These are phyloP conservation scores for Puya raimondii DNA, from an alignment of 176 grass and related monocot genomes.

Conservation along the genomic window DNA sequence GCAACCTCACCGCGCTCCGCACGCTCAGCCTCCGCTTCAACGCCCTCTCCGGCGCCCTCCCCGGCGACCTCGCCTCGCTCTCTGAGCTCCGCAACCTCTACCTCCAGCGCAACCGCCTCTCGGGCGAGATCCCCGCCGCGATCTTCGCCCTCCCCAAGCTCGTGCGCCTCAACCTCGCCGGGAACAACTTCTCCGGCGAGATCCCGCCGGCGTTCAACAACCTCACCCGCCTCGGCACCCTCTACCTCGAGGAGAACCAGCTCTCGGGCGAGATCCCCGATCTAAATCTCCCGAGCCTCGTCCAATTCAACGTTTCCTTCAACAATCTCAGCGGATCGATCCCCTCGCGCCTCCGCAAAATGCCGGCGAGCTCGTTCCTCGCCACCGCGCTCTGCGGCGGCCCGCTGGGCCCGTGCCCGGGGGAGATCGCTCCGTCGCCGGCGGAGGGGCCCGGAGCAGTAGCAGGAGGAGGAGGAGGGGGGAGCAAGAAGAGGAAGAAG, in stretches of 20 bases:
- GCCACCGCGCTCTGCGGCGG: constrained; percentile 65
- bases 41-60: constrained; percentile 50
- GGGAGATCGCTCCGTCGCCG: constrained; percentile 43
- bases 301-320: constrained; percentile 94
- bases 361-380: constrained; percentile 64
- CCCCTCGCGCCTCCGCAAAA: constrained; percentile 59
- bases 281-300: constrained; percentile 51
- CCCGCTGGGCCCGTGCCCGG: constrained; percentile 65
- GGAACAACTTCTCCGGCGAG: constrained; percentile 64
- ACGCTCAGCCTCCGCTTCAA: constrained; percentile 92
- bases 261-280: constrained; percentile 79
- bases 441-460: constrained; percentile 16
- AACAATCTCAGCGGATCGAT: constrained; percentile 89
- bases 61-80: constrained; percentile 49
- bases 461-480: constrained; percentile 8
- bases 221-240: constrained; percentile 58
- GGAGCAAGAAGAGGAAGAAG: constrained; percentile 28
- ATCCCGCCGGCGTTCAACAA: constrained; percentile 74
- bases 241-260: constrained; percentile 54
- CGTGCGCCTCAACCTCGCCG: constrained; percentile 63
- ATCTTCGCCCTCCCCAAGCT: constrained; percentile 65
- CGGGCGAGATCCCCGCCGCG: constrained; percentile 55
- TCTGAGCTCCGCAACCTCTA: constrained; percentile 81
- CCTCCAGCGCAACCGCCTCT: constrained; percentile 65
- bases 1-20: constrained; percentile 72